A percentile compares a stretch with the other conserved stretches of the same genome.
phyloP scores from a whole-genome alignment of 768 basidiomycete species.

The Agrocybe praecox region DNA sequence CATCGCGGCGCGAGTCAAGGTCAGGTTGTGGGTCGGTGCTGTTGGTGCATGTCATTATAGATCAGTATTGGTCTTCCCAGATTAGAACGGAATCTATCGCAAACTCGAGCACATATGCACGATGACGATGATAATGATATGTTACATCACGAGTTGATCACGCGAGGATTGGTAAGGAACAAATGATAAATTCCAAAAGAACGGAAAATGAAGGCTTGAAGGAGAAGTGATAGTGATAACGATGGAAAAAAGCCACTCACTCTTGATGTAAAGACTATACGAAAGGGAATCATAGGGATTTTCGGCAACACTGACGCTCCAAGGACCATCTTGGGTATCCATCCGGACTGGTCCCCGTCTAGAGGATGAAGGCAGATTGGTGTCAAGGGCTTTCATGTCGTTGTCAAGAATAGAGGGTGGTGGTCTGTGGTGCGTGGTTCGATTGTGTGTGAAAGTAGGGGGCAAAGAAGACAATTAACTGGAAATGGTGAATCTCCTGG shows the following conservation, averaged over 20 bases:
- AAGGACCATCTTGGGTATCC: slow-evolving; percentile 79
- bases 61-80: slow-evolving; percentile 21
- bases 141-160: neutral
- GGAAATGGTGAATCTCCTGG: neutral
- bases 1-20: slow-evolving; percentile 74
- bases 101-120: neutral
- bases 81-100: neutral
- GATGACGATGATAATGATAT: slow-evolving; percentile 1
- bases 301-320: slow-evolving; percentile 89
- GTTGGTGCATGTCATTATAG: slow-evolving; percentile 21
- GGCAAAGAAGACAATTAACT: neutral
- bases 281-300: slow-evolving; percentile 72
- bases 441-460: neutral
- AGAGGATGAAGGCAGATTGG: slow-evolving; percentile 40
- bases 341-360: slow-evolving; percentile 60
- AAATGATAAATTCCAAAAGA: neutral
- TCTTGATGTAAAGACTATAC: slow-evolving; percentile 89
- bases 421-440: slow-evolving; percentile 21
- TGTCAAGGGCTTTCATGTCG: slow-evolving; percentile 45
- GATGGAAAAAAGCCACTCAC: slow-evolving; percentile 51
- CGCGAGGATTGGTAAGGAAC: neutral
- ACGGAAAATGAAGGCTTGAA: neutral
- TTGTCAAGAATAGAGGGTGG: slow-evolving; percentile 4
- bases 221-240: neutral
- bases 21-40: slow-evolving; percentile 91